Evolutionary conservation across 1,284 basidiomycete species (phyloP).

Genomic region (Cutaneotrichosporon cutaneum): DNA sequence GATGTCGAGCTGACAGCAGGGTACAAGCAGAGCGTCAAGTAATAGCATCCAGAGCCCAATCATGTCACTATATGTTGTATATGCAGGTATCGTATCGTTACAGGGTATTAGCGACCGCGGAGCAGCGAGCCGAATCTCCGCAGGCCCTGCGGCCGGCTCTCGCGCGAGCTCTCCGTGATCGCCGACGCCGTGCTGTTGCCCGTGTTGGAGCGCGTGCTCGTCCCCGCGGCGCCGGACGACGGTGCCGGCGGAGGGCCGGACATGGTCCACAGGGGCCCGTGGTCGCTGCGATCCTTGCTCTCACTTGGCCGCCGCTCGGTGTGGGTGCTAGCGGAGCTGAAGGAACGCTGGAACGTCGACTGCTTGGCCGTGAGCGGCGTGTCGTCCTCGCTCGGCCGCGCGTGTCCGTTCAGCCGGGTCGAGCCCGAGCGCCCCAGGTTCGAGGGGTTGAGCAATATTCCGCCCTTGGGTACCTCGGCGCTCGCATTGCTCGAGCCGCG

Average conservation of each 20-base stretch:
- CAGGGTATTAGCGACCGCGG: slow-evolving; percentile 6
- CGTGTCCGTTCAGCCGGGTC: slow-evolving; percentile 16
- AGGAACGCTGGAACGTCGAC: slow-evolving; percentile 6
- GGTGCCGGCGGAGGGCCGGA: not conserved
- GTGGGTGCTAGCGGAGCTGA: slow-evolving; percentile 8
- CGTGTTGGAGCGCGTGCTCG: slow-evolving; percentile 5
- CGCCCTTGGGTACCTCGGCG: slow-evolving; percentile 9
- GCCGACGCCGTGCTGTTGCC: not conserved
- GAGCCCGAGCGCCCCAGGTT: slow-evolving; percentile 9
- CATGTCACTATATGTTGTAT: slow-evolving; percentile 20
- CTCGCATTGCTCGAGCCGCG: slow-evolving; percentile 12
- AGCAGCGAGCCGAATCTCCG: slow-evolving; percentile 42
- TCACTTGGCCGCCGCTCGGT: slow-evolving; percentile 11
- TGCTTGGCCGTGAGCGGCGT: slow-evolving; percentile 8
- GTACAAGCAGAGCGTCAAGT: slow-evolving; percentile 48
- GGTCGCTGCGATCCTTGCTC: slow-evolving; percentile 8
- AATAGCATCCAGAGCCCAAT: slow-evolving; percentile 5
- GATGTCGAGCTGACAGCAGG: slow-evolving; percentile 24
- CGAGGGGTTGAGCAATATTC: slow-evolving; percentile 17
- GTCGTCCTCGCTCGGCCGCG: slow-evolving; percentile 6
- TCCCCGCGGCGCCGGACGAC: slow-evolving; percentile 3
- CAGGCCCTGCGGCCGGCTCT: slow-evolving; percentile 15
- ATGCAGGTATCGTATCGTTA: slow-evolving; percentile 17
- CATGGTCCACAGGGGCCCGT: not conserved
- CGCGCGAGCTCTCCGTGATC: slow-evolving; percentile 1